Evolutionary conservation across 495 filamentous ascomycete genomes (phyloP), one percentile per base, ranked within the genome.

Genomic region (Chlorociboria aeruginascens): DNA sequence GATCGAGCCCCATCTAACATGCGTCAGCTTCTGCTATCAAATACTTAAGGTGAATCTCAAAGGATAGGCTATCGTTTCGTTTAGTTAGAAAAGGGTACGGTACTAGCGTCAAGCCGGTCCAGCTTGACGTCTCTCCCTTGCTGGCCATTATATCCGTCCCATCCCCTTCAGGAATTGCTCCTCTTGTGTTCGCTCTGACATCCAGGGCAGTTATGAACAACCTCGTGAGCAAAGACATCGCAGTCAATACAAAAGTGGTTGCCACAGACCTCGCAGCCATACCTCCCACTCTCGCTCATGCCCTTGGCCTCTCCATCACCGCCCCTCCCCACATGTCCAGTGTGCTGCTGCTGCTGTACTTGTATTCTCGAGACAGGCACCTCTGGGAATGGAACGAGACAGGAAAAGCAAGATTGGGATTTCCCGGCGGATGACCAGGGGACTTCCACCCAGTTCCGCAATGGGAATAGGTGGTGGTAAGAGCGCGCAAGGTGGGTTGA

Each of bases 191-290:
- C 70, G 63, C 83, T 86, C 67, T 94, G 85, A 62, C 92, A 98
- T 0, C 89, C 89, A 11, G 92, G 89, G 56, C 92, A 98, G 61
- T 96, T 96, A 62, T 98, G 89, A 36, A 95, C 73, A 3, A 87
- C 78, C 65, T 95, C 86, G 65, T 98, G 92, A 17, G 83, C 82
- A 66, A 86, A 97, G 6, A 96, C 75, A 65, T 97, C 93, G 60
- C 93, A 98, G 61, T 97, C 93, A 54, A 97, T 89, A 71, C 92
- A 98, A 58, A 97, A 98, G 62, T 94, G 87, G 42, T 85, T 82
- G 6, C 71, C 62, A 62, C 92, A 98, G 32, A 76, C 81, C 50
- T 79, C 77, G 63, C 92, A 98, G 50, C 82, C 82, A 61, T 98
- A 98, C 47, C 92, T 72, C 43, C 81, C 81, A 60, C 85, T 93